Base-by-base conservation (phyloP, 768 basidiomycete genomes). In the Kwoniella bestiolae region DNA sequence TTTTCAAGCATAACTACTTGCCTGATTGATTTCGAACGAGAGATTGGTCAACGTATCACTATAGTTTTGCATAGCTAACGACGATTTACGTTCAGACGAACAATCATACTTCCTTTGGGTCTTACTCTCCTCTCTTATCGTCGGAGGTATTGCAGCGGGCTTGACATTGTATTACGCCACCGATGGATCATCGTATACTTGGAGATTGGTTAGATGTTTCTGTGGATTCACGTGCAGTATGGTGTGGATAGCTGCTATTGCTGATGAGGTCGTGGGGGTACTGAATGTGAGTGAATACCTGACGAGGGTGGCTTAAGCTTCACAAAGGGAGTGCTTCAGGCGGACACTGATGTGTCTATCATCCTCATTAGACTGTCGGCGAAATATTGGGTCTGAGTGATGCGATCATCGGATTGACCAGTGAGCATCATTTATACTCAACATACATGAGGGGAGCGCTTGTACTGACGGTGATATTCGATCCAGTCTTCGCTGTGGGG, bases 231-330 rank as follows among this genome's bases (percentile, higher is more conserved):
- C 89, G 23, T 89, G 95, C 28, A 85, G 93, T 2, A 87, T 97
- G 66, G 88, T 97, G 7, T 99, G 96, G 95, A 97, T 99, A 72
- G 94, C 97, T 88, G 93, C 91, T 5, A 94, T 98, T 52, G 94
- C 94, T 1, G 94, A 96, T 78, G 94, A 97, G 79, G 93, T 95
- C 2, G 93, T 98, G 31, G 86, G 90, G 52, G 89, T 97, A 11
- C 85, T 98, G 9, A 88, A 90, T 83, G 94, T 94, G 49, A 63
- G 85, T 70, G 3, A 7, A n/a, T 23, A 44, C 9, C 47, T 23
- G 11, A 25, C 25, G 25, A 21, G 7, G 41, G 41, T 46, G 11
- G 12, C 4, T 8, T 41, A 41, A 41, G 12, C 14, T 14, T 8
- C 38, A 1, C 14, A 41, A 6, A 41, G 18, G 38, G 38, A 41